Evolutionary conservation across 495 filamentous ascomycete genomes (phyloP).

Genomic region (Talaromyces ruber): DNA sequence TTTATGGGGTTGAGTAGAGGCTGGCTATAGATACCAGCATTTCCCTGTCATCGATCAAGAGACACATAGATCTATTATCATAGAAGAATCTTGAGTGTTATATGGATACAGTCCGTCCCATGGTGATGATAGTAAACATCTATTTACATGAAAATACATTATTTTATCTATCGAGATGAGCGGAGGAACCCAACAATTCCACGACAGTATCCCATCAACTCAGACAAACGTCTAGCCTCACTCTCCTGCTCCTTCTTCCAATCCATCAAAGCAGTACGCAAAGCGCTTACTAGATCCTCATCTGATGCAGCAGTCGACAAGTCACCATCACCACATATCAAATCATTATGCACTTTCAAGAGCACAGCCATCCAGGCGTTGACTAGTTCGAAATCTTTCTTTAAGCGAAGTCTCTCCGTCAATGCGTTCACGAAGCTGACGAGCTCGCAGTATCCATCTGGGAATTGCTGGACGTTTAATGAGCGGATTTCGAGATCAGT

Average conservation of each 20-base stretch:
- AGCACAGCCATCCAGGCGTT: constrained; percentile 97
- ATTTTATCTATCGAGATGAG: constrained; percentile 37
- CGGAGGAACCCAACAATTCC: constrained; percentile 86
- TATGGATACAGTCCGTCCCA: neutral
- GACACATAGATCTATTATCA: neutral
- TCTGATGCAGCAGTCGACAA: constrained; percentile 27
- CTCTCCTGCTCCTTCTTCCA: constrained; percentile 61
- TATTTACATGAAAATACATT: constrained; percentile 11
- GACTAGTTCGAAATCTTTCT: constrained; percentile 81
- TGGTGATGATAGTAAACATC: neutral
- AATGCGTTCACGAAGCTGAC: constrained; percentile 66
- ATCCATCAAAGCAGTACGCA: constrained; percentile 44
- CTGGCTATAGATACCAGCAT: neutral
- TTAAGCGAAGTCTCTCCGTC: constrained; percentile 53
- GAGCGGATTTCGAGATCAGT: constrained; percentile 87
- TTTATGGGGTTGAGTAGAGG: neutral
- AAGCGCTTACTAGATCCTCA: constrained; percentile 24
- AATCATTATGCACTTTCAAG: constrained; percentile 63
- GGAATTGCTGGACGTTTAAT: constrained; percentile 37
- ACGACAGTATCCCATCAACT: constrained; percentile 74
- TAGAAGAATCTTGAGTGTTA: neutral
- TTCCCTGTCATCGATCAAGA: neutral
- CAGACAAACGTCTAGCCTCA: constrained; percentile 62
- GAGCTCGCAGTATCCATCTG: constrained; percentile 43
- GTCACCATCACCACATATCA: constrained; percentile 36